Evolutionary conservation across 352 stramenopile genomes (phyloP).

Genomic region (Phytophthora megakarya): DNA sequence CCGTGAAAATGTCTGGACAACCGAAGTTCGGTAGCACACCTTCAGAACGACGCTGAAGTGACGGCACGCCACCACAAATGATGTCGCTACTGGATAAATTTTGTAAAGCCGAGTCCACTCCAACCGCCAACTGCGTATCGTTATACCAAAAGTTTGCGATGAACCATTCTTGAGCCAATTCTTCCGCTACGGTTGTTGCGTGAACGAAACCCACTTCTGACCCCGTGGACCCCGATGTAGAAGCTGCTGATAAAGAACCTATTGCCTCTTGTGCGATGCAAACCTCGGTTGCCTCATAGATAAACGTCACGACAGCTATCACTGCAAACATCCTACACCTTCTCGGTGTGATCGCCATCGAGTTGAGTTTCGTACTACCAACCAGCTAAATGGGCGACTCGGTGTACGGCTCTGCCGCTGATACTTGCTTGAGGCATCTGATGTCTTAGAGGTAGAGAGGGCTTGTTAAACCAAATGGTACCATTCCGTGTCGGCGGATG

Average conservation of each 20-base stretch:
- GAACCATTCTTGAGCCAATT: slow-evolving; percentile 40
- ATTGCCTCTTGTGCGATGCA: slow-evolving; percentile 13
- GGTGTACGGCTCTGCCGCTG: slow-evolving; percentile 14
- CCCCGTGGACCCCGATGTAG: slow-evolving; percentile 9
- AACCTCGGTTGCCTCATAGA: slow-evolving; percentile 7
- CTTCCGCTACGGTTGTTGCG: slow-evolving; percentile 26
- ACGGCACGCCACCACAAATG: slow-evolving; percentile 37
- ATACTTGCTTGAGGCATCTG: slow-evolving; percentile 1
- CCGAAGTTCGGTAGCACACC: slow-evolving; percentile 31
- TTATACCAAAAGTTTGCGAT: slow-evolving; percentile 35
- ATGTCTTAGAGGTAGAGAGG: slow-evolving; percentile 26
- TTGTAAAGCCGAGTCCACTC: slow-evolving; percentile 26
- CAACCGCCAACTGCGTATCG: slow-evolving; percentile 39
- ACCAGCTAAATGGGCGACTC: slow-evolving; percentile 1
- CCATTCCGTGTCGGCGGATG: slow-evolving; percentile 26
- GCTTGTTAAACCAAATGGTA: slow-evolving; percentile 26
- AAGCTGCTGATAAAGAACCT: slow-evolving; percentile 4
- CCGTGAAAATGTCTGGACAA: slow-evolving; percentile 41
- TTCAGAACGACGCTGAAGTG: slow-evolving; percentile 28
- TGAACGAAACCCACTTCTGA: slow-evolving; percentile 29
- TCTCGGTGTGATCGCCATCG: slow-evolving; percentile 25
- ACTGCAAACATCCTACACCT: slow-evolving; percentile 16
- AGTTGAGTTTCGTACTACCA: slow-evolving; percentile 28
- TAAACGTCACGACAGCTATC: slow-evolving; percentile 25
- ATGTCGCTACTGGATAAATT: slow-evolving; percentile 30